Conservation (phyloP, 2,329 filamentous ascomycete genomes). For the Dothideomycetes sp. region DNA sequence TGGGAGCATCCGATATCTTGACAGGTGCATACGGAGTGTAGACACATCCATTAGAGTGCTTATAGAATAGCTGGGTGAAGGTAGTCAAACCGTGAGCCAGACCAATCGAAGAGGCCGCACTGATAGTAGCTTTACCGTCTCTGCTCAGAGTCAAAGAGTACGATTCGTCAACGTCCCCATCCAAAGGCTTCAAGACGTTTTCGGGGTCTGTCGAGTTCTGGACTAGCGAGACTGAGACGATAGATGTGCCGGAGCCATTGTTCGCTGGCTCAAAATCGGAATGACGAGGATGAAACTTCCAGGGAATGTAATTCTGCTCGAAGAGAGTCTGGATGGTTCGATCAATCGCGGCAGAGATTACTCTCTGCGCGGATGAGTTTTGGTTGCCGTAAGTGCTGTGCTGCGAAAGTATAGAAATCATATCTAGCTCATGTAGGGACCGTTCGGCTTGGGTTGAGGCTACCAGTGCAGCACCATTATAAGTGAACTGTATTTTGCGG, state of each 20-base stretch:
- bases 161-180: slow-evolving; percentile 62
- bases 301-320: slow-evolving; percentile 61
- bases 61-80: slow-evolving; percentile 71
- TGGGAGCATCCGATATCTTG: slow-evolving; percentile 60
- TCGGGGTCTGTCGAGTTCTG: slow-evolving; percentile 48
- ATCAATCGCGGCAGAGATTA: slow-evolving; percentile 38
- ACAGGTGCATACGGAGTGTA: slow-evolving; percentile 68
- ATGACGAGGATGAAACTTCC: slow-evolving; percentile 62
- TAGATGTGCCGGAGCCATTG: slow-evolving; percentile 36
- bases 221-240: slow-evolving; percentile 53
- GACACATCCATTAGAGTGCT: slow-evolving; percentile 48
- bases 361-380: slow-evolving; percentile 23
- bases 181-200: slow-evolving; percentile 50
- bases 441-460: slow-evolving; percentile 14
- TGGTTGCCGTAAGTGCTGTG: slow-evolving; percentile 1
- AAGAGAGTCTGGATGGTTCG: slow-evolving; percentile 58
- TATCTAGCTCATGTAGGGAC: slow-evolving; percentile 10
- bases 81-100: slow-evolving; percentile 65
- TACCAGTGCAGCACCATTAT: slow-evolving; percentile 25
- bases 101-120: slow-evolving; percentile 57
- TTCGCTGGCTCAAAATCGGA: slow-evolving; percentile 54
- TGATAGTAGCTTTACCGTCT: slow-evolving; percentile 53
- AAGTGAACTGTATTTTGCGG: slow-evolving; percentile 30
- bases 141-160: slow-evolving; percentile 57
- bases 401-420: slow-evolving; percentile 12